Evolutionary conservation across 768 basidiomycete species (phyloP).

Genomic region (Antrodiella citrinella): DNA sequence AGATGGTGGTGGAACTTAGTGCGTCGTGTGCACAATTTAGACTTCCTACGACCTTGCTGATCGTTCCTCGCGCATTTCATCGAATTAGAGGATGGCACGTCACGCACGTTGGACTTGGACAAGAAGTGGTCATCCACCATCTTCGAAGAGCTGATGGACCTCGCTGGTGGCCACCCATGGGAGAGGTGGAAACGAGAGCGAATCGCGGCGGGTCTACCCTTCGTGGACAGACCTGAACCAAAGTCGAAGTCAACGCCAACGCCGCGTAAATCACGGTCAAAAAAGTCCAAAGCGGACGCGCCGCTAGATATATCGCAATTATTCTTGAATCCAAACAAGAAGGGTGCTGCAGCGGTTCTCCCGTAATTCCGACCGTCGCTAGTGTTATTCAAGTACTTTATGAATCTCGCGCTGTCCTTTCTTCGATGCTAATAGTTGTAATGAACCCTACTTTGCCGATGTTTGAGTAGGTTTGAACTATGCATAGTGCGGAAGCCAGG

Average conservation of each 20-base stretch:
- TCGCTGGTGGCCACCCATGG: constrained; percentile 56
- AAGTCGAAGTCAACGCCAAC: constrained; percentile 10
- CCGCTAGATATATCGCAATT: constrained; percentile 4
- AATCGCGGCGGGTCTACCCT: constrained; percentile 36
- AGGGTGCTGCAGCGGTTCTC: constrained; percentile 32
- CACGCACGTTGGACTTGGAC: constrained; percentile 43
- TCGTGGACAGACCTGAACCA: constrained; percentile 23
- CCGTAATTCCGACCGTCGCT: constrained; percentile 20
- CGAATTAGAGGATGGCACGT: constrained; percentile 40
- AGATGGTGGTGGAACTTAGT: constrained; percentile 59
- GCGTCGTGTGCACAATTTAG: constrained; percentile 23
- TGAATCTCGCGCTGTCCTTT: too few species aligned
- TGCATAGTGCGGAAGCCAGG: too few species aligned
- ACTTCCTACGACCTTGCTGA: not conserved
- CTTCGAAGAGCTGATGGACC: constrained; percentile 61
- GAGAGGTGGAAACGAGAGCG: constrained; percentile 43
- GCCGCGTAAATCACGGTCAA: not conserved
- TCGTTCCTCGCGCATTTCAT: not conserved
- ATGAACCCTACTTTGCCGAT: too few species aligned
- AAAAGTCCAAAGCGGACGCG: not conserved
- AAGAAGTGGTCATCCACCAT: constrained; percentile 65
- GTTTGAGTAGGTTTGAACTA: too few species aligned
- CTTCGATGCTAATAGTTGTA: too few species aligned
- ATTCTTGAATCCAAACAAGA: constrained; percentile 23
- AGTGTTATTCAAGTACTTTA: too few species aligned